Base-by-base conservation (phyloP, 2,329 filamentous ascomycete species). In the Colletotrichum falcatum region DNA sequence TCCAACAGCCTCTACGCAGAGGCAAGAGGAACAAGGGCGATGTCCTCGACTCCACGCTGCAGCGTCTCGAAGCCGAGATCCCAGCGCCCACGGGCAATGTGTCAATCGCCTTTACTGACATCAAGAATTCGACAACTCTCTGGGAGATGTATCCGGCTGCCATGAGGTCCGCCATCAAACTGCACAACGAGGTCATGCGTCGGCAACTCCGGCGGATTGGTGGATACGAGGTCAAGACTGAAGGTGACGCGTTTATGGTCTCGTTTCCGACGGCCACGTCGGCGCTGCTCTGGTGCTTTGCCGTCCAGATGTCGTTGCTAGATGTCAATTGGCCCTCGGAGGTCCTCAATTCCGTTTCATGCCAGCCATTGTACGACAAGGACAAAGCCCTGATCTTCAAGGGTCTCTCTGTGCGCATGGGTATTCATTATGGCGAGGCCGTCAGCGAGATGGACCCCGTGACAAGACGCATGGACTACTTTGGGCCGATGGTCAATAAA, bases 231-330 rank as follows among this genome's bases (percentile, higher is more conserved):
- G 96, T 99, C 81, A 99, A 99, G 86, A 99, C 96, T 23, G 96
- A 99, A 93, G 96, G 96, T 75, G 96, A 99, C 82, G 96, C 96
- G 11, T 99, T 99, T 78, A 98, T 99, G 95, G 96, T 99, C 39
- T 97, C 95, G 12, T 99, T 99, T 81, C 94, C 95, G 1, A 98
- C 96, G 0, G 94, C 96, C 2, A 98, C 96, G 1, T 96, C 95
- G 11, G 96, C 96, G 6, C 83, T 99, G 59, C 87, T 99, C 9
- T 99, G 96, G 96, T 97, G 92, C 76, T 99, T 99, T 82, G 94
- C 94, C 28, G 95, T 98, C 35, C 96, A 99, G 80, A 91, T 91
- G 74, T 89, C 92, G 76, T 88, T 99, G 5, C 88, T 99, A 1
- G 93, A 97, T 74, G 93, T 97, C 26, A 89, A 91, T 75, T 99